Conservation (phyloP, 2,329 filamentous ascomycete species). For the Chrysosporium queenslandicum region DNA sequence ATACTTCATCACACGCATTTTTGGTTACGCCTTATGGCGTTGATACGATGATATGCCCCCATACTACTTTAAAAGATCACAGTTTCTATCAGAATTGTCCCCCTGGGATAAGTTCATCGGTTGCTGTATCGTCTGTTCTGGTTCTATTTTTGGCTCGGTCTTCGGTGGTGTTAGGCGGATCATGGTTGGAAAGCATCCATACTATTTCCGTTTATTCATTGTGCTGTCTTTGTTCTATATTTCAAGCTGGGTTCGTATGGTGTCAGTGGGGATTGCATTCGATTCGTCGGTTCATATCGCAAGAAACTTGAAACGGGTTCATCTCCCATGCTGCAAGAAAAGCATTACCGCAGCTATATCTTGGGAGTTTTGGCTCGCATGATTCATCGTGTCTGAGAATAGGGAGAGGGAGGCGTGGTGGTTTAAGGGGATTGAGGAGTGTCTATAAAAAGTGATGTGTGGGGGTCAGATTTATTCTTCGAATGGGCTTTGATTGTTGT, state of each 20-base stretch:
- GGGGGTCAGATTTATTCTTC: background rate
- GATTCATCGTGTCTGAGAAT: background rate
- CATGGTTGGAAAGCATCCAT: conserved; percentile 15
- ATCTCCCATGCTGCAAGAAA: background rate
- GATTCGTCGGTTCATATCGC: conserved; percentile 8
- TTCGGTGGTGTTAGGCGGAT: conserved; percentile 15
- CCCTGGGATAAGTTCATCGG: background rate
- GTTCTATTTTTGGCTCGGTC: conserved; percentile 17
- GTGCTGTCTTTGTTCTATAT: conserved; percentile 9
- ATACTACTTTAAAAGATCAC: background rate
- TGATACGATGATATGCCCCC: background rate
- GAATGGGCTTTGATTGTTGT: background rate
- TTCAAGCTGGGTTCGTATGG: conserved; percentile 6
- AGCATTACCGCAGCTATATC: background rate
- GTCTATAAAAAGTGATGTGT: conserved; percentile 1
- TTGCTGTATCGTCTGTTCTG: conserved; percentile 1
- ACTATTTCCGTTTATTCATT: conserved; percentile 9
- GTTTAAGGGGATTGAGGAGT: background rate
- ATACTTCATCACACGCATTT: conserved; percentile 3
- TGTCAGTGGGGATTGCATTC: conserved; percentile 3
- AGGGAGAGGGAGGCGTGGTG: background rate
- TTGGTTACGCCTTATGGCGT: conserved; percentile 4
- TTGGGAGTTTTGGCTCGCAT: background rate
- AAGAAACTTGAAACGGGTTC: background rate
- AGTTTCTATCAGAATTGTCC: background rate